A percentile compares a stretch with the other conserved stretches of the same genome.
Evolutionary conservation across 2,329 filamentous ascomycete genomes (phyloP).

Genomic region (Aspergillus intermedius): DNA sequence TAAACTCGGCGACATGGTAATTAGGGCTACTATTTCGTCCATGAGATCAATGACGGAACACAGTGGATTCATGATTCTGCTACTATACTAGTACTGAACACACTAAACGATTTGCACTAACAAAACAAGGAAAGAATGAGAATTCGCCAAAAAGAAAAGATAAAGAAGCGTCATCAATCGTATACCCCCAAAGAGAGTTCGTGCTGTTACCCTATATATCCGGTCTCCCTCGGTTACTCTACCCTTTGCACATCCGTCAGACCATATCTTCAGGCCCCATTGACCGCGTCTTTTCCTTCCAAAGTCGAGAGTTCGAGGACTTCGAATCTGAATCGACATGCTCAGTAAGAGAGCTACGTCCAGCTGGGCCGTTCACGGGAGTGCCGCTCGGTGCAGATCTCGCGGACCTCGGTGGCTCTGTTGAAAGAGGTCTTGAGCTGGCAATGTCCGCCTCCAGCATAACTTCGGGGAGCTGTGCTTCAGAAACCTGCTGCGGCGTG

Average conservation of each 20-base stretch:
- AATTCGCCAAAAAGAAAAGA: too few relatives aligned
- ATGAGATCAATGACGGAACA: too few relatives aligned
- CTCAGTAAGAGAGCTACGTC: neutral
- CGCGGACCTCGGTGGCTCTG: neutral
- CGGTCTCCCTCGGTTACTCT: neutral
- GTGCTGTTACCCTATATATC: neutral
- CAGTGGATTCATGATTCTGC: too few relatives aligned
- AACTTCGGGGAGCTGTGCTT: neutral
- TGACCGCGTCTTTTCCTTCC: neutral
- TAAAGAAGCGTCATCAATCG: too few relatives aligned
- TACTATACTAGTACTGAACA: too few relatives aligned
- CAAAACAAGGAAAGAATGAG: too few relatives aligned
- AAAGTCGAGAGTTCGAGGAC: neutral
- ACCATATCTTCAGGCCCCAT: conserved; percentile 3
- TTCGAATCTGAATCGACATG: neutral
- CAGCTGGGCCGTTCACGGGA: neutral
- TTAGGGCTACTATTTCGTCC: too few relatives aligned
- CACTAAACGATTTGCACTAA: too few relatives aligned
- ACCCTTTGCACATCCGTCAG: neutral
- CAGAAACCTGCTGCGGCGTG: neutral
- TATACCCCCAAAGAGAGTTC: neutral
- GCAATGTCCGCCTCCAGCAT: neutral
- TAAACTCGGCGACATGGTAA: too few relatives aligned
- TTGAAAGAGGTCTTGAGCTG: neutral
- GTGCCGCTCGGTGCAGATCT: neutral